Evolutionary conservation across 2,329 filamentous ascomycete genomes (phyloP), one percentile per base, ranked within the genome.

Genomic region (Podosphaera fusca): DNA sequence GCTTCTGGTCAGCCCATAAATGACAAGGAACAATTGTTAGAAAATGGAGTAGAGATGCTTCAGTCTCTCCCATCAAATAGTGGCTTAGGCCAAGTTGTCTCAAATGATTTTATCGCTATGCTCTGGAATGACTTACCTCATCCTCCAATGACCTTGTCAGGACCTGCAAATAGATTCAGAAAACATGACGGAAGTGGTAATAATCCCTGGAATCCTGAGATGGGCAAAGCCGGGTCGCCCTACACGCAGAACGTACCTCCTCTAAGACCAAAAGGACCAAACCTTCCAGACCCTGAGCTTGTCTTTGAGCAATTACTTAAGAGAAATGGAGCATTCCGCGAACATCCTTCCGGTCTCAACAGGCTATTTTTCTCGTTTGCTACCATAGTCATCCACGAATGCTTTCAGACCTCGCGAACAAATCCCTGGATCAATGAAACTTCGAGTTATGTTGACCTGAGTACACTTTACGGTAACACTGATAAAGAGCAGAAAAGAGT

Each of bases 41-140:
- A 78, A 60, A 66, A 76, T 65, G 74, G 73, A 21, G 74, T 78
- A 1, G 64, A 71, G 10, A 75, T 77, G 72, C 69, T 77, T 29
- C 74, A 76, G 60, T 66, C 67, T 1, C 64, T 76, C n/a, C 74
- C 74, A 7, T 60, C 66, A 12, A 73, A 75, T 64, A 76, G 73
- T 61, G 70, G 73, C 10, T 66, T 76, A n/a, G 70, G 71, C 55
- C 63, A 69, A n/a, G 53, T 55, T n/a, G 67, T 75, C 5, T 74
- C 74, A 3, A 70, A 74, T 64, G 70, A 69, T 30, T 77, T 77
- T 64, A 75, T 77, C 58, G 67, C 67, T 4, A 75, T 76, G 74
- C 69, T 78, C 3, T 78, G 72, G 69, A 64, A 73, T 59, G 74
- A 76, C 61, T 67, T 78, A 12, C 74, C 74, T 36, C 75, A 77